These are phyloP conservation scores for Pascua guehoae DNA, from an alignment of 1,284 basidiomycete genomes.

Conservation along the genomic window DNA sequence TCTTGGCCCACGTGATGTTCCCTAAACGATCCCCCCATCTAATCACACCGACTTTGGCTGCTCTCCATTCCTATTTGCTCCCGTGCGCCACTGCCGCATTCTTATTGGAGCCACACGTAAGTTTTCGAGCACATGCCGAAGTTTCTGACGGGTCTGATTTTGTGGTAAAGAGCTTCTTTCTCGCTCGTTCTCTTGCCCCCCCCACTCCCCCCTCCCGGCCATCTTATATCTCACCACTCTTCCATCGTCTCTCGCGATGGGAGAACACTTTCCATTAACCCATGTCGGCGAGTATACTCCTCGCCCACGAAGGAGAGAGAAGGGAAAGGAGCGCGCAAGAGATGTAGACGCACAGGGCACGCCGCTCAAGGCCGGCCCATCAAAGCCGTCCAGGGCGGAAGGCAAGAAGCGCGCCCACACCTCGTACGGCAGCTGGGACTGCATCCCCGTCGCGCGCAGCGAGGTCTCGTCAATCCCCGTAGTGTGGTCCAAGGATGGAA, in stretches of 20 bases:
- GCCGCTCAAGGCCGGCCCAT: conserved; percentile 6
- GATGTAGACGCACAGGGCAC: conserved; percentile 4
- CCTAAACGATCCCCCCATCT: conserved; percentile 1
- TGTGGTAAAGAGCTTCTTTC: too few species aligned
- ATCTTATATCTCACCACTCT: too few species aligned
- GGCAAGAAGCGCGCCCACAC: conserved; percentile 1
- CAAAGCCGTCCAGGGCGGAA: conserved; percentile 8
- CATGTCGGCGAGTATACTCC: too few species aligned
- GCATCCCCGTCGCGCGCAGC: conserved; percentile 60
- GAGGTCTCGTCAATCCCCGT: conserved; percentile 64
- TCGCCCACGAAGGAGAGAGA: conserved; percentile 5
- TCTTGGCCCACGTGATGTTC: background rate
- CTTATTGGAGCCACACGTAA: too few species aligned
- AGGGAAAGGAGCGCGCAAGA: conserved; percentile 28
- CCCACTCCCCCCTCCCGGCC: too few species aligned
- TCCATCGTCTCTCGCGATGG: too few species aligned
- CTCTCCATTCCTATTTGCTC: too few species aligned
- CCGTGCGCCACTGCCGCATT: too few species aligned
- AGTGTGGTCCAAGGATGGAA: conserved; percentile 79
- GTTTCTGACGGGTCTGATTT: too few species aligned
- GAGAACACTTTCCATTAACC: too few species aligned
- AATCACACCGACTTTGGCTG: background rate
- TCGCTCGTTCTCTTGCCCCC: too few species aligned
- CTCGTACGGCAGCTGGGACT: conserved; percentile 28
- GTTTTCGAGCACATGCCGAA: too few species aligned